phyloP scores from a whole-genome alignment of 2,329 filamentous ascomycete genomes.

The Fusarium sp. region DNA sequence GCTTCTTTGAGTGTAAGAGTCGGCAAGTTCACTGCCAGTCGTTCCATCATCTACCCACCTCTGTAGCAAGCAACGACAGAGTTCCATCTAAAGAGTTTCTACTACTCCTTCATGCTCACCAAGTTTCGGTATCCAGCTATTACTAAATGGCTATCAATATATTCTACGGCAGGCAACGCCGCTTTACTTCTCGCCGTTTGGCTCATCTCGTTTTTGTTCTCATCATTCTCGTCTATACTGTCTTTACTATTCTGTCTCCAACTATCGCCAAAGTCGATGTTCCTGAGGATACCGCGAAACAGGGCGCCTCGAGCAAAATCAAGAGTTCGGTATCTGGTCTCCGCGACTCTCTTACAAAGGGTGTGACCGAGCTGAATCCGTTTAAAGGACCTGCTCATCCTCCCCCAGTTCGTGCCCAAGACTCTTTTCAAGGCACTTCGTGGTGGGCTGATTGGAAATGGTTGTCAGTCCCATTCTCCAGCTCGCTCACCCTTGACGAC shows the following conservation, averaged over 20 bases:
- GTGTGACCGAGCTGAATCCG: constrained; percentile 65
- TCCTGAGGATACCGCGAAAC: constrained; percentile 8
- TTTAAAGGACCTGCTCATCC: constrained; percentile 78
- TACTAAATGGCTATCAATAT: constrained; percentile 49
- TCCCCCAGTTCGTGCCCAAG: constrained; percentile 80
- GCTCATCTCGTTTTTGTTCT: constrained; percentile 64
- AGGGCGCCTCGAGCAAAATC: constrained; percentile 56
- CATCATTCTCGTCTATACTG: constrained; percentile 65
- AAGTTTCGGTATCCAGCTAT: constrained; percentile 11
- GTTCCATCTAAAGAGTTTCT: neutral
- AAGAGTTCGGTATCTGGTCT: constrained; percentile 63
- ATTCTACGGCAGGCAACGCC: constrained; percentile 62
- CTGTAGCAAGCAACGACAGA: neutral
- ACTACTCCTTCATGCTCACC: neutral
- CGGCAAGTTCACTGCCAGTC: constrained; percentile 8
- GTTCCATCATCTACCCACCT: constrained; percentile 3
- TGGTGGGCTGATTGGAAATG: constrained; percentile 95
- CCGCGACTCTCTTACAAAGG: constrained; percentile 59
- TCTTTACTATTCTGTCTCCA: constrained; percentile 64
- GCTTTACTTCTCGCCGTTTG: constrained; percentile 65
- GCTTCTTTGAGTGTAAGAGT: constrained; percentile 20
- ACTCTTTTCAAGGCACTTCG: constrained; percentile 79
- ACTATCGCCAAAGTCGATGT: neutral
- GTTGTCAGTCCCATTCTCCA: constrained; percentile 87
- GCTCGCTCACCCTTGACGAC: constrained; percentile 81